These are phyloP conservation scores for Mortierella sp. DNA, from an alignment of 371 early-diverging fungal species.

Conservation along the genomic window DNA sequence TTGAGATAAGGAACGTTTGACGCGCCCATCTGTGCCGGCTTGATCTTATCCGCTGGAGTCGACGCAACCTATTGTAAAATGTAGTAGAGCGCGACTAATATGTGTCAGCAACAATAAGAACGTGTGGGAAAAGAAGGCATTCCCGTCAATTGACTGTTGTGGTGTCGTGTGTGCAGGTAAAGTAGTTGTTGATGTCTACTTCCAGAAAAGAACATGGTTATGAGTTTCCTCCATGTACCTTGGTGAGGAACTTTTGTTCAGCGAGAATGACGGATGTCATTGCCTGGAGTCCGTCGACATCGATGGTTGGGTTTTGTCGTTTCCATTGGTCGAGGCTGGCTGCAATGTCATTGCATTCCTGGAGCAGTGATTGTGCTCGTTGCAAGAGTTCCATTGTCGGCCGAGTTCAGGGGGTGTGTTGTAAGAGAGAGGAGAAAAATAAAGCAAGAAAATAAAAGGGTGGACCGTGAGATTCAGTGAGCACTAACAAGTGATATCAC, in stretches of 20 bases:
- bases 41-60: conserved; percentile 44
- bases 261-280: conserved; percentile 39
- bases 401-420: too few species aligned
- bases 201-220: neutral
- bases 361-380: conserved; percentile 35
- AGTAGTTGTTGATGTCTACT: neutral
- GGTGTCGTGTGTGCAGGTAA: neutral
- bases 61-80: conserved; percentile 21
- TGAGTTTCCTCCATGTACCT: conserved; percentile 21
- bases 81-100: neutral
- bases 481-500: neutral
- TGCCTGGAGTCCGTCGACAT: conserved; percentile 43
- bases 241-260: conserved; percentile 45
- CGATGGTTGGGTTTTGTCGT: conserved; percentile 22
- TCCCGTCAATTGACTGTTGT: neutral
- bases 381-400: conserved; percentile 27
- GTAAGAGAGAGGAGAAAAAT: neutral
- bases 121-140: neutral
- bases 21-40: conserved; percentile 40
- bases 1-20: conserved; percentile 49
- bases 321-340: conserved; percentile 38
- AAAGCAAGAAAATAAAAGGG: neutral
- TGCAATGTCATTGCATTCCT: conserved; percentile 45
- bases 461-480: neutral
- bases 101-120: neutral